A percentile compares a stretch with the other conserved stretches of the same genome.
Evolutionary conservation across 768 basidiomycete genomes (phyloP).

Genomic region (Albatrellus ellisii): DNA sequence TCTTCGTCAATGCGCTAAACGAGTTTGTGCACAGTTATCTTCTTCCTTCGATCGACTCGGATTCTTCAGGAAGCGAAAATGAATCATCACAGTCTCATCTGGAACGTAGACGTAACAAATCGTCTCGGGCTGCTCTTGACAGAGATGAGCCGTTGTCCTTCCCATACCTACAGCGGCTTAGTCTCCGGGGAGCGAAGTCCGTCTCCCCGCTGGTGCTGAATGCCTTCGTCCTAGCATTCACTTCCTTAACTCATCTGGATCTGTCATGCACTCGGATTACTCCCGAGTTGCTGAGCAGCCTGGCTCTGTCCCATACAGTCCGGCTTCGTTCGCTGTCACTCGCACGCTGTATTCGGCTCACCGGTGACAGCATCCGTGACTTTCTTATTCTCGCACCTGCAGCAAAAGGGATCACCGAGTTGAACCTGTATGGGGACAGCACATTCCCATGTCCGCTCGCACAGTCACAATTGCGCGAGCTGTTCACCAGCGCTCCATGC

Average conservation of each 20-base stretch:
- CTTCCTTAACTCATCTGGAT: constrained; percentile 45
- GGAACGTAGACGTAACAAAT: constrained; percentile 14
- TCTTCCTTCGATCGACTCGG: constrained; percentile 30
- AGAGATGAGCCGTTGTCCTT: constrained; percentile 43
- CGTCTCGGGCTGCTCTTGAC: constrained; percentile 23
- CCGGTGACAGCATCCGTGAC: constrained; percentile 60
- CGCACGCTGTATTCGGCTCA: constrained; percentile 75
- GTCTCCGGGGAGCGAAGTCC: constrained; percentile 73
- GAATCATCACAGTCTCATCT: constrained; percentile 9
- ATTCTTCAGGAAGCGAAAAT: constrained; percentile 28
- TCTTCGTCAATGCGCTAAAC: constrained; percentile 76
- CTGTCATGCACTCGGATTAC: constrained; percentile 70
- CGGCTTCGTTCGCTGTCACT: constrained; percentile 71
- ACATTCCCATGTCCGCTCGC: constrained; percentile 69
- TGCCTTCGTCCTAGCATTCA: constrained; percentile 70
- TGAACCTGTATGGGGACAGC: constrained; percentile 83
- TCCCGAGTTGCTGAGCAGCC: constrained; percentile 55
- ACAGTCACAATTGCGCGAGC: constrained; percentile 46
- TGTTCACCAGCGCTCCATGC: constrained; percentile 66
- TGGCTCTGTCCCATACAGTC: constrained; percentile 52
- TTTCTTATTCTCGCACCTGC: constrained; percentile 63
- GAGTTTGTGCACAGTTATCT: constrained; percentile 70
- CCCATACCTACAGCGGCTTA: constrained; percentile 63
- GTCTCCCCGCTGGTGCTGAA: constrained; percentile 54
- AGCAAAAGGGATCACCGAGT: constrained; percentile 49